Percentiles rank a stretch among this genome's conserved stretches.
phyloP scores from a whole-genome alignment of 495 filamentous ascomycete genomes.

The Penicillium cataractarum region DNA sequence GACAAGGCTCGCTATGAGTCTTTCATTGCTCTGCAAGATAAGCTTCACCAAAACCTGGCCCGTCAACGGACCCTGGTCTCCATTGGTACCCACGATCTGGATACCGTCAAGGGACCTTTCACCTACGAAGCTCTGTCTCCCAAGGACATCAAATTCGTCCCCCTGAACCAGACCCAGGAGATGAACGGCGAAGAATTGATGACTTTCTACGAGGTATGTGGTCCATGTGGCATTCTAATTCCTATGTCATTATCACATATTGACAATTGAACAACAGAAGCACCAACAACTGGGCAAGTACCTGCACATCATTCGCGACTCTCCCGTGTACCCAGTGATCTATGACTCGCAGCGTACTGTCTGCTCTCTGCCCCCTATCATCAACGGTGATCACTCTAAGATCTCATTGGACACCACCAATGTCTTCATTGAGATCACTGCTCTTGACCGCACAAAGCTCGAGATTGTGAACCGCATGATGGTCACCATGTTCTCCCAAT shows the following conservation, averaged over 20 bases:
- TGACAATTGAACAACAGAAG: constrained; percentile 51
- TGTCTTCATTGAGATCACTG: constrained; percentile 95
- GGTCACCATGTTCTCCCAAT: constrained; percentile 95
- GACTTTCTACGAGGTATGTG: constrained; percentile 80
- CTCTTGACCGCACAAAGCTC: constrained; percentile 94
- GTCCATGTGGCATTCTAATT: neutral
- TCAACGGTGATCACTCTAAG: constrained; percentile 96
- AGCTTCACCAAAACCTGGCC: constrained; percentile 95
- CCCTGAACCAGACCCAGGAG: constrained; percentile 85
- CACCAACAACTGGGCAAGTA: constrained; percentile 81
- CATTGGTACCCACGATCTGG: constrained; percentile 96
- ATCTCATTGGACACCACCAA: constrained; percentile 88
- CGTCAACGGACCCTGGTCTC: constrained; percentile 90
- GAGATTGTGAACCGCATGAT: constrained; percentile 95
- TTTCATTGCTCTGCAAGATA: constrained; percentile 98
- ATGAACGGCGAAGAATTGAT: constrained; percentile 91
- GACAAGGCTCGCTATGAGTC: constrained; percentile 88
- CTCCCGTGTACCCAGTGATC: constrained; percentile 95
- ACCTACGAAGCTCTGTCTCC: constrained; percentile 92
- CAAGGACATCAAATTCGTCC: constrained; percentile 88
- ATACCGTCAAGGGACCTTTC: constrained; percentile 93
- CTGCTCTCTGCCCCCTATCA: constrained; percentile 94
- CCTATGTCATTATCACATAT: neutral
- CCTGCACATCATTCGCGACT: constrained; percentile 91
- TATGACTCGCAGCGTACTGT: constrained; percentile 85